These are phyloP conservation scores for Neofusicoccum laricinum DNA, from an alignment of 2,329 filamentous ascomycete genomes.

Conservation along the genomic window DNA sequence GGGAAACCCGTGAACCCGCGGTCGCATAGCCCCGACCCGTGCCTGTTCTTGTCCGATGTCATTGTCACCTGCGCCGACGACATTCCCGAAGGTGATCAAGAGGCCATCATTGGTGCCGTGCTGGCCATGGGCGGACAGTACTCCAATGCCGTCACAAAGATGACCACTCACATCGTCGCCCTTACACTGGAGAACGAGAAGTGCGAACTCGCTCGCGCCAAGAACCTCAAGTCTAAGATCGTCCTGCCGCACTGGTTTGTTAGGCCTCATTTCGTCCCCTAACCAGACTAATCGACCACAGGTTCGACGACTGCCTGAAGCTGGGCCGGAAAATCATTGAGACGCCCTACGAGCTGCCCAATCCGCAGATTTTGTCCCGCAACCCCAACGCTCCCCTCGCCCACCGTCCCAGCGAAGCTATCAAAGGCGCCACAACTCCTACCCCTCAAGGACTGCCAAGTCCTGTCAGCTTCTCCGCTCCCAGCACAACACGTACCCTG, in stretches of 20 bases:
- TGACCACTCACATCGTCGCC: conserved; percentile 87
- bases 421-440: conserved; percentile 65
- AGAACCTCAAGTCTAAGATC: conserved; percentile 70
- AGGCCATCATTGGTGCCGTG: conserved; percentile 86
- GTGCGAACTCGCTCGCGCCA: conserved; percentile 61
- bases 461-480: neutral
- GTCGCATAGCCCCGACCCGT: conserved; percentile 85
- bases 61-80: conserved; percentile 79
- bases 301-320: conserved; percentile 96
- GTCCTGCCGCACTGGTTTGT: conserved; percentile 87
- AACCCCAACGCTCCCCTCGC: conserved; percentile 22
- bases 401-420: conserved; percentile 38
- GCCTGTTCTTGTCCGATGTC: conserved; percentile 84
- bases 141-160: conserved; percentile 65
- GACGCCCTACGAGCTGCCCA: conserved; percentile 76
- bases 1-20: conserved; percentile 73
- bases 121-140: conserved; percentile 86
- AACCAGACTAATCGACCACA: conserved; percentile 36
- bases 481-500: conserved; percentile 24
- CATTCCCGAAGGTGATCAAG: conserved; percentile 80
- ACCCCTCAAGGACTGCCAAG: conserved; percentile 40
- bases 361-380: conserved; percentile 70
- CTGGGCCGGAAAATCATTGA: conserved; percentile 90
- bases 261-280: neutral
- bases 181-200: conserved; percentile 72